Evolutionary conservation across 352 stramenopile genomes (phyloP).

Genomic region (Phytophthora pseudosyringae): DNA sequence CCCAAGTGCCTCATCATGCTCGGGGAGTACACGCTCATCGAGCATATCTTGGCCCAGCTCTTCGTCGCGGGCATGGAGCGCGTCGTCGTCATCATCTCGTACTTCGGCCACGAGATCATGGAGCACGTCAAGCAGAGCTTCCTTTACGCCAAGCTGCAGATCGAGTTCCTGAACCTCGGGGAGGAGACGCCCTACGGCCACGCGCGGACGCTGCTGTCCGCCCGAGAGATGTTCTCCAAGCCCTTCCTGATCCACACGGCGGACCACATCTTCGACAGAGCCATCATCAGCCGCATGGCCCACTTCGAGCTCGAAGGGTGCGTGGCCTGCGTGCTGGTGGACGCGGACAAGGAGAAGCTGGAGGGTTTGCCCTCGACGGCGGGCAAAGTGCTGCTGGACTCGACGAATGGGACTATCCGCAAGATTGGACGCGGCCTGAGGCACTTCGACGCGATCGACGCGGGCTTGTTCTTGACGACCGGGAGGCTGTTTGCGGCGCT

Average conservation of each 20-base stretch:
- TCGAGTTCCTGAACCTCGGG: constrained; percentile 87
- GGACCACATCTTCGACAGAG: constrained; percentile 86
- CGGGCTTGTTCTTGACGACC: constrained; percentile 78
- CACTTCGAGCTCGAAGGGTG: constrained; percentile 76
- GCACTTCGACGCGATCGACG: constrained; percentile 80
- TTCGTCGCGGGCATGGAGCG: constrained; percentile 84
- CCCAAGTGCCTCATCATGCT: constrained; percentile 83
- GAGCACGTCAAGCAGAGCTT: constrained; percentile 79
- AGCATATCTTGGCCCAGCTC: constrained; percentile 83
- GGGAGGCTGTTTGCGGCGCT: constrained; percentile 75
- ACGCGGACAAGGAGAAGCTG: constrained; percentile 69
- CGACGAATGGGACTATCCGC: constrained; percentile 52
- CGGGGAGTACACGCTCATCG: constrained; percentile 79
- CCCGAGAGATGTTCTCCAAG: constrained; percentile 79
- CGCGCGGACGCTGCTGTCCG: constrained; percentile 75
- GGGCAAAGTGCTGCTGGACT: constrained; percentile 69
- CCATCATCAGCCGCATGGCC: constrained; percentile 69
- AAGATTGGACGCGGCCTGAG: constrained; percentile 76
- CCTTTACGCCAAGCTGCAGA: constrained; percentile 77
- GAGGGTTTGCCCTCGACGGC: constrained; percentile 65
- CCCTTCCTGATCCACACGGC: constrained; percentile 88
- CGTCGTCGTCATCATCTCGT: constrained; percentile 87
- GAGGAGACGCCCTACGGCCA: constrained; percentile 79
- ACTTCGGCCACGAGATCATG: constrained; percentile 84
- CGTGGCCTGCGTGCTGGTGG: constrained; percentile 79